These are phyloP conservation scores for Nicotiana rustica DNA, from an alignment of 305 asterid species.

Conservation along the genomic window DNA sequence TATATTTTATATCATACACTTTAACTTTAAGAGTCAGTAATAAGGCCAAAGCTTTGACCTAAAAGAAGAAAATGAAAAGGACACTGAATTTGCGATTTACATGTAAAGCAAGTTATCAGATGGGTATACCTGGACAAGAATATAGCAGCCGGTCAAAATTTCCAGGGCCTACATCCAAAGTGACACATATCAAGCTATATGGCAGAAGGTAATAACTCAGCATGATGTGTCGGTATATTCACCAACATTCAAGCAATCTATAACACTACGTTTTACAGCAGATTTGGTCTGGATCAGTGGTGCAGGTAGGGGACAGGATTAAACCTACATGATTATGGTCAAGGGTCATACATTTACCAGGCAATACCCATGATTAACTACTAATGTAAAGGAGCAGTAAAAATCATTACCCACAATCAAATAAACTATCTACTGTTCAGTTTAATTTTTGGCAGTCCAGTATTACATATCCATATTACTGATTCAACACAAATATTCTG, in stretches of 20 bases:
- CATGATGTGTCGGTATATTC: background rate
- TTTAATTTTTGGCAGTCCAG: background rate
- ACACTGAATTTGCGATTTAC: background rate
- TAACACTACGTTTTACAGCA: background rate
- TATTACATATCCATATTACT: background rate
- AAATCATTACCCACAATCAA: background rate
- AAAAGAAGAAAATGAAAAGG: background rate
- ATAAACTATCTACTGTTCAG: conserved; percentile 7
- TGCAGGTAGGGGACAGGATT: background rate
- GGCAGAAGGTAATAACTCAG: background rate
- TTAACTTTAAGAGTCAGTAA: background rate
- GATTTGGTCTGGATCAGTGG: background rate
- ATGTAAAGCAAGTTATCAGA: conserved; percentile 28
- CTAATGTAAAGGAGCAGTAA: background rate
- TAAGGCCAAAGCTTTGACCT: background rate
- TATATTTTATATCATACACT: background rate
- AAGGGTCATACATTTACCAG: background rate
- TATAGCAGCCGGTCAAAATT: conserved; percentile 88
- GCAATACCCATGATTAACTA: background rate
- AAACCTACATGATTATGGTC: background rate
- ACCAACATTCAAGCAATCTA: background rate
- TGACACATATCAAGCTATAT: conserved; percentile 7
- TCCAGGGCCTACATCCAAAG: conserved; percentile 72
- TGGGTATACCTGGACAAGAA: conserved; percentile 74
- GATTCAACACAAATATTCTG: background rate